A percentile compares a stretch with the other conserved stretches of the same genome.
These are phyloP conservation scores for Entelexis sorbosivorans DNA, from an alignment of 1,139 yeast species.

Conservation along the genomic window DNA sequence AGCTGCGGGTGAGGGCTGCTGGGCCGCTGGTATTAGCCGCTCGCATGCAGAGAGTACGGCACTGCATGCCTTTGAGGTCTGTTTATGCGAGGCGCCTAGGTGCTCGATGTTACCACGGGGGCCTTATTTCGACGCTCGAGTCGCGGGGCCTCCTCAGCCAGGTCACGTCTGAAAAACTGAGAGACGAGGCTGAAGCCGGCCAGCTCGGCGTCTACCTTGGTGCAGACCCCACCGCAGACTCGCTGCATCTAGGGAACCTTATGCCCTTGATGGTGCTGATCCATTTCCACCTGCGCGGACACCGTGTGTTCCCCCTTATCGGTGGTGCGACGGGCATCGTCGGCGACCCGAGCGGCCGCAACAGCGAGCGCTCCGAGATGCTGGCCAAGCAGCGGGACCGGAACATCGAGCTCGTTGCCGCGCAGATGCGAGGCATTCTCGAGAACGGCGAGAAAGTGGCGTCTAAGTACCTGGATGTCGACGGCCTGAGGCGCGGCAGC, in stretches of 20 bases:
- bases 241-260: constrained; percentile 82
- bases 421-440: constrained; percentile 54
- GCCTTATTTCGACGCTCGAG: constrained; percentile 7
- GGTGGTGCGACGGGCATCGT: constrained; percentile 98
- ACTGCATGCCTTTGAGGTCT: background rate
- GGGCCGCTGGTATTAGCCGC: background rate
- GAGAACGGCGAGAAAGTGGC: constrained; percentile 54
- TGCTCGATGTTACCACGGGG: background rate
- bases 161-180: constrained; percentile 10
- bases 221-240: constrained; percentile 89
- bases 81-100: background rate
- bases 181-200: constrained; percentile 2
- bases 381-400: constrained; percentile 40
- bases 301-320: constrained; percentile 65
- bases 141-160: constrained; percentile 20
- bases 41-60: background rate
- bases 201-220: constrained; percentile 55
- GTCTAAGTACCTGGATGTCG: constrained; percentile 32
- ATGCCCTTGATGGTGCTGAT: constrained; percentile 75
- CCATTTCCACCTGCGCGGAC: constrained; percentile 79
- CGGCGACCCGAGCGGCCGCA: constrained; percentile 94
- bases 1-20: background rate
- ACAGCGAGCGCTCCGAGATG: constrained; percentile 57
- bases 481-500: background rate
- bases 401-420: constrained; percentile 51